These are phyloP conservation scores for Chalciporus sp. DNA, from an alignment of 1,284 basidiomycete genomes.

Conservation along the genomic window DNA sequence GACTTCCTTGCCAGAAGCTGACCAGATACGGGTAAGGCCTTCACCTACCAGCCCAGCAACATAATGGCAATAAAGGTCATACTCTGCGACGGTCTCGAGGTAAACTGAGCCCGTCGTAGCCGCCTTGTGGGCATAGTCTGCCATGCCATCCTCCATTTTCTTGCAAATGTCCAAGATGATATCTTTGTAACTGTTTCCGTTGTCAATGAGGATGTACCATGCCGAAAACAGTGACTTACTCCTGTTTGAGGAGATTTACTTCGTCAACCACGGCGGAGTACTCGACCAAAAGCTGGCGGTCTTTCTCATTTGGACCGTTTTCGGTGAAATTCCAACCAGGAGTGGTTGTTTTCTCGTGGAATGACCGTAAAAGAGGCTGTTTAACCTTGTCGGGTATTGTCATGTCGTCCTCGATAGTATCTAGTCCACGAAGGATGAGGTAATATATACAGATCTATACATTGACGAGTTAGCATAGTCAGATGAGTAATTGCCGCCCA, in stretches of 20 bases:
- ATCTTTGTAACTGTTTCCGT: constrained; percentile 63
- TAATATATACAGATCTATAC: constrained; percentile 92
- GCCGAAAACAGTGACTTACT: constrained; percentile 46
- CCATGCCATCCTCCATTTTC: constrained; percentile 96
- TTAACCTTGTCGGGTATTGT: constrained; percentile 87
- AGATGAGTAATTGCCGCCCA: background rate
- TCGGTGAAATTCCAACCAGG: constrained; percentile 90
- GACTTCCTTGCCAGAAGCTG: constrained; percentile 85
- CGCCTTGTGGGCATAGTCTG: constrained; percentile 88
- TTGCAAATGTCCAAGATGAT: constrained; percentile 83
- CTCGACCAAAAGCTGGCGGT: constrained; percentile 84
- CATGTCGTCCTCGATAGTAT: constrained; percentile 99
- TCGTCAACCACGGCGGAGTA: constrained; percentile 88
- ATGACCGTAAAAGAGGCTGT: constrained; percentile 82
- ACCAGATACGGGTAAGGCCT: constrained; percentile 89
- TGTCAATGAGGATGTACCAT: background rate
- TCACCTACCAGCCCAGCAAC: constrained; percentile 98
- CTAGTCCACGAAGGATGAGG: constrained; percentile 89
- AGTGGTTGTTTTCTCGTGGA: constrained; percentile 81
- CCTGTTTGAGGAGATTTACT: constrained; percentile 66
- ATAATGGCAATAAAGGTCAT: constrained; percentile 98
- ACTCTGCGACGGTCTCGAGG: constrained; percentile 78
- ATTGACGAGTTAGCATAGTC: background rate
- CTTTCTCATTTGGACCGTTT: constrained; percentile 88
- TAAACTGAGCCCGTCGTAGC: constrained; percentile 70